Conservation (phyloP, 768 basidiomycete genomes). For the Boletus sp. region DNA sequence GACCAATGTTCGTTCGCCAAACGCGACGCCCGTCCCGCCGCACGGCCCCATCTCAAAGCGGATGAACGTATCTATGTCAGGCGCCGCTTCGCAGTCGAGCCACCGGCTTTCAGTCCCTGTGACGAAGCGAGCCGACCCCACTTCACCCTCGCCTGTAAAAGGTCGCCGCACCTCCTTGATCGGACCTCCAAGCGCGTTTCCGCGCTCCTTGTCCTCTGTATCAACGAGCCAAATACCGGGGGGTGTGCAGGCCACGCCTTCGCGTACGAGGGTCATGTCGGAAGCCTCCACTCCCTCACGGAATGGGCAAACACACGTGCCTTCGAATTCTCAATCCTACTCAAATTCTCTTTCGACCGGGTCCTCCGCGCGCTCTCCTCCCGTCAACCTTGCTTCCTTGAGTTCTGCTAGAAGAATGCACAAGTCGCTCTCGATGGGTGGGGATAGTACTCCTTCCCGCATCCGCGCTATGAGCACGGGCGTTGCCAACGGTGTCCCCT, state of each 20-base stretch:
- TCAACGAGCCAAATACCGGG: conserved; percentile 15
- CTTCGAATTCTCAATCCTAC: conserved; percentile 23
- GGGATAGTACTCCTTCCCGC: conserved; percentile 11
- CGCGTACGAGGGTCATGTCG: conserved; percentile 45
- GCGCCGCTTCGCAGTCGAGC: conserved; percentile 33
- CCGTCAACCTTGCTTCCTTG: conserved; percentile 41
- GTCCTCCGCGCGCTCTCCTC: conserved; percentile 27
- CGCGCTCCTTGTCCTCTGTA: conserved; percentile 17
- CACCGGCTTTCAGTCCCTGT: conserved; percentile 42
- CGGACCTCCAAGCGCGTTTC: conserved; percentile 29
- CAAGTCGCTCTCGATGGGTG: conserved; percentile 27
- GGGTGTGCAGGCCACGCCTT: conserved; percentile 34
- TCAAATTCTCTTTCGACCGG: conserved; percentile 28
- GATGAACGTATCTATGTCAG: conserved; percentile 38
- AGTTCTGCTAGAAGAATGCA: conserved; percentile 35
- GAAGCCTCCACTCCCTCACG: conserved; percentile 34
- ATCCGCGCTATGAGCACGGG: conserved; percentile 20
- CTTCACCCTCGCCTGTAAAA: conserved; percentile 29
- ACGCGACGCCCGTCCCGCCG: conserved; percentile 48
- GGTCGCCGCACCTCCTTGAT: conserved; percentile 28
- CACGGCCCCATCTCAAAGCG: conserved; percentile 36
- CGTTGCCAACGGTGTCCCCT: conserved; percentile 1
- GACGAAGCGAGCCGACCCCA: conserved; percentile 26
- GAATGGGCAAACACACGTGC: conserved; percentile 23
- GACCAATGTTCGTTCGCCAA: conserved; percentile 53